phyloP scores from a whole-genome alignment of 345 rosid genomes.

The Alliaria petiolata region DNA sequence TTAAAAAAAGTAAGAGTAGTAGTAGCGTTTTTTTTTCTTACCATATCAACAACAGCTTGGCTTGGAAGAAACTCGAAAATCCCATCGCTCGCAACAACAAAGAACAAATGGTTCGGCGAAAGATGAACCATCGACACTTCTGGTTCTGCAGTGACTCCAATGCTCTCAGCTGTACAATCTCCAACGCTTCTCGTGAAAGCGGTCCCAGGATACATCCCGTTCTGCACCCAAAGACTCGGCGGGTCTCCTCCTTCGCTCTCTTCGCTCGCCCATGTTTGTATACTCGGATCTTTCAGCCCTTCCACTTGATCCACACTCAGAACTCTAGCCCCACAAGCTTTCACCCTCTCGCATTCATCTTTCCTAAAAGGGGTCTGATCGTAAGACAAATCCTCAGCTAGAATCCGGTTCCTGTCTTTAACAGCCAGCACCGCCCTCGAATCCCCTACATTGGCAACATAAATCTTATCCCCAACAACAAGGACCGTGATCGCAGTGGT shows the following conservation, averaged over 20 bases:
- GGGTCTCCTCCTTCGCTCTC: conserved; percentile 93
- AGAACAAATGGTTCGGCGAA: conserved; percentile 65
- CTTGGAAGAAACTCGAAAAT: conserved; percentile 94
- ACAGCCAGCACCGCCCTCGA: conserved; percentile 91
- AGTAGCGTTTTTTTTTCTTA: conserved; percentile 22
- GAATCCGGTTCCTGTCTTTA: conserved; percentile 50
- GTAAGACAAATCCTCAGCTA: conserved; percentile 77
- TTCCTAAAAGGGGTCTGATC: conserved; percentile 96
- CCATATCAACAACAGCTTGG: conserved; percentile 87
- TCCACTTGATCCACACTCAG: conserved; percentile 94
- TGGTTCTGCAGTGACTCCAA: conserved; percentile 82
- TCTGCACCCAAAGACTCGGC: conserved; percentile 92
- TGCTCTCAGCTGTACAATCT: conserved; percentile 77
- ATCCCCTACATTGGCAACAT: conserved; percentile 97
- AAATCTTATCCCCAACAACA: conserved; percentile 70
- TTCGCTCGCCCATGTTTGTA: conserved; percentile 84
- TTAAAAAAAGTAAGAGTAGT: neutral
- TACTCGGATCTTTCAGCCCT: conserved; percentile 79
- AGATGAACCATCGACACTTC: conserved; percentile 69
- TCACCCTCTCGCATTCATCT: conserved; percentile 92
- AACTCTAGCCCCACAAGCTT: conserved; percentile 86
- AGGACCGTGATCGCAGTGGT: conserved; percentile 94
- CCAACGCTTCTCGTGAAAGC: conserved; percentile 96
- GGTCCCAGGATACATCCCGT: conserved; percentile 93
- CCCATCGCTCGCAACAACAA: conserved; percentile 95